phyloP scores from a whole-genome alignment of 768 basidiomycete species.

The Saitozyma podzolica region DNA sequence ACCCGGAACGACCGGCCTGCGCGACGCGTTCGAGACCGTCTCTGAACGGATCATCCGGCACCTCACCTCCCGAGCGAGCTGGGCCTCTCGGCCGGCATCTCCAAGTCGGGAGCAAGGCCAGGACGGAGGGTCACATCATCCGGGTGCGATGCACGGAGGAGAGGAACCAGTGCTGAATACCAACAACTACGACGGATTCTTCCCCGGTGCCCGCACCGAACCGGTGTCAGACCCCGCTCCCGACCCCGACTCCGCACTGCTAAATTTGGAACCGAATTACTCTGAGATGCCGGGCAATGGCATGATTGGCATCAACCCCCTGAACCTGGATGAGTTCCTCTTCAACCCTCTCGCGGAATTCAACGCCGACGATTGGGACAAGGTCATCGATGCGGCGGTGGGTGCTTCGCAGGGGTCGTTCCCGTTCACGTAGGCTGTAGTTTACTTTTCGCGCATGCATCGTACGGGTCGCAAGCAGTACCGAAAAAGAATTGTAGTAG shows the following conservation, averaged over 20 bases:
- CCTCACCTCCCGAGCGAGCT: not conserved
- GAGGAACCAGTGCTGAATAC: not conserved
- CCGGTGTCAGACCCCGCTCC: too few relatives aligned
- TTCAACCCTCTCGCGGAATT: not conserved
- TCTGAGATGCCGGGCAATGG: too few relatives aligned
- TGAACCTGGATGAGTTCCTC: not conserved
- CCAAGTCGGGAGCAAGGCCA: not conserved
- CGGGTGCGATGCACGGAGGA: not conserved
- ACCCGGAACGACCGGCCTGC: not conserved
- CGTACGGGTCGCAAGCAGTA: too few relatives aligned
- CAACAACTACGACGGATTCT: not conserved
- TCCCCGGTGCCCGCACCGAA: too few relatives aligned
- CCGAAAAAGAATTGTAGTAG: too few relatives aligned
- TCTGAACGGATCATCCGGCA: conserved; percentile 3
- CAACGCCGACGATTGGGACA: not conserved
- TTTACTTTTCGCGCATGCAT: too few relatives aligned
- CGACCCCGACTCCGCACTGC: too few relatives aligned
- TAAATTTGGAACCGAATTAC: too few relatives aligned
- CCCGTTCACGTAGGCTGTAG: too few relatives aligned
- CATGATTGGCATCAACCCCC: too few relatives aligned
- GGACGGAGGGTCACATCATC: not conserved
- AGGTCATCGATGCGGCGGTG: not conserved
- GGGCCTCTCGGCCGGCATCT: conserved; percentile 1
- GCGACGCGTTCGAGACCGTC: conserved; percentile 1
- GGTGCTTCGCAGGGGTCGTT: too few relatives aligned